These are phyloP conservation scores for Plasmopara viticola DNA, from an alignment of 352 stramenopile species.

Conservation along the genomic window DNA sequence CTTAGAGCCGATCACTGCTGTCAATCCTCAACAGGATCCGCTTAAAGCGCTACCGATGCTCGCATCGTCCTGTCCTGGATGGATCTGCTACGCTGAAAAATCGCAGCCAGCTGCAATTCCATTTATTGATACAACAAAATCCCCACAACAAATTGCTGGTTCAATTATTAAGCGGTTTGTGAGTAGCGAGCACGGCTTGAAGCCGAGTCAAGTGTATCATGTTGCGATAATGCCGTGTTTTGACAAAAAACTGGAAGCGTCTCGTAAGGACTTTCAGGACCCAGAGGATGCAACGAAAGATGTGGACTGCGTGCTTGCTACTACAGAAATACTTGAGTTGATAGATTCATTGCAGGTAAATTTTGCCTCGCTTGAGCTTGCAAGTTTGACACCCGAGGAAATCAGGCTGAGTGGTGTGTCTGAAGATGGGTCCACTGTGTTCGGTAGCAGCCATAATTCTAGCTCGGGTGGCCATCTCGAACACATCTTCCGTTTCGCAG, in stretches of 20 bases:
- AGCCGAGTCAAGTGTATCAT: slow-evolving; percentile 84
- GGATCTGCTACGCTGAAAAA: slow-evolving; percentile 98
- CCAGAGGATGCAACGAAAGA: slow-evolving; percentile 66
- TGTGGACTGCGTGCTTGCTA: slow-evolving; percentile 93
- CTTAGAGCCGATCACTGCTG: slow-evolving; percentile 40
- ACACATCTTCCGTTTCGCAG: slow-evolving; percentile 88
- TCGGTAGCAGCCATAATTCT: slow-evolving; percentile 58
- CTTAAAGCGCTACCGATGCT: slow-evolving; percentile 87
- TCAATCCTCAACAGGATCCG: slow-evolving; percentile 57
- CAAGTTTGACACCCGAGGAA: slow-evolving; percentile 58
- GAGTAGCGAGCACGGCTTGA: slow-evolving; percentile 45
- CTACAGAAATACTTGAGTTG: slow-evolving; percentile 75
- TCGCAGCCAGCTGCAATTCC: slow-evolving; percentile 91
- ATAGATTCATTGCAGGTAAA: slow-evolving; percentile 50
- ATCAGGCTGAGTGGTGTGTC: slow-evolving; percentile 64
- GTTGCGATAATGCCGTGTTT: slow-evolving; percentile 97
- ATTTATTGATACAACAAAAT: slow-evolving; percentile 94
- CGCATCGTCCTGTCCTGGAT: slow-evolving; percentile 94
- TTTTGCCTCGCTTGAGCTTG: slow-evolving; percentile 58
- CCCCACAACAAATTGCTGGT: slow-evolving; percentile 91
- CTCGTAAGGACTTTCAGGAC: slow-evolving; percentile 85
- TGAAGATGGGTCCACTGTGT: slow-evolving; percentile 39
- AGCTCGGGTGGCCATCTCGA: slow-evolving; percentile 88
- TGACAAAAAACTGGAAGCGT: slow-evolving; percentile 98
- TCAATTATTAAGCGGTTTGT: slow-evolving; percentile 77